A percentile compares a stretch with the other conserved stretches of the same genome.
These are phyloP conservation scores for Adansonia gregorii DNA, from an alignment of 441 rosid genomes.

Conservation along the genomic window DNA sequence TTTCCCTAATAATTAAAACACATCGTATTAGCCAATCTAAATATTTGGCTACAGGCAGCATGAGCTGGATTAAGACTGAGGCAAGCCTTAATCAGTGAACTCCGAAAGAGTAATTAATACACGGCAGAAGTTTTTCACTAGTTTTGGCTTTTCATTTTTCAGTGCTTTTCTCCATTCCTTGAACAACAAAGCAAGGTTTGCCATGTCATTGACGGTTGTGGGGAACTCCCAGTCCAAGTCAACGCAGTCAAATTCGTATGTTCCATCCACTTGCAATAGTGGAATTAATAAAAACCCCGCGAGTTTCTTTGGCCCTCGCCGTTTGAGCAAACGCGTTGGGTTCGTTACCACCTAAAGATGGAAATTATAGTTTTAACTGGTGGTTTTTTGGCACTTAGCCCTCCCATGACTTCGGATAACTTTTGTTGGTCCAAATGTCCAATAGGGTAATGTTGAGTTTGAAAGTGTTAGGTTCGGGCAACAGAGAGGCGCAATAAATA, in stretches of 20 bases:
- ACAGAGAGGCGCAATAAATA: constrained; percentile 50
- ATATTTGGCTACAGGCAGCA: constrained; percentile 24
- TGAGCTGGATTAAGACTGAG: constrained; percentile 40
- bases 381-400: constrained; percentile 31
- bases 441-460: constrained; percentile 37
- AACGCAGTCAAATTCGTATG: constrained; percentile 47
- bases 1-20: constrained; percentile 52
- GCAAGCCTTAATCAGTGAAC: constrained; percentile 19
- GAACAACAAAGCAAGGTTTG: constrained; percentile 34
- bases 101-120: constrained; percentile 42
- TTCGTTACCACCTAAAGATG: constrained; percentile 38
- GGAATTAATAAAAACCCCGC: constrained; percentile 50
- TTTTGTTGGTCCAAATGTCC: constrained; percentile 37
- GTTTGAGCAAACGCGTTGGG: constrained; percentile 35
- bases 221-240: constrained; percentile 68
- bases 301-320: constrained; percentile 26
- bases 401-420: constrained; percentile 22
- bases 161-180: constrained; percentile 41
- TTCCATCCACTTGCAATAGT: constrained; percentile 45
- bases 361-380: constrained; percentile 44
- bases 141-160: constrained; percentile 35
- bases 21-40: constrained; percentile 56
- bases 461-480: constrained; percentile 36
- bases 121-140: constrained; percentile 41
- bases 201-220: constrained; percentile 42